Evolutionary conservation across 2,329 filamentous ascomycete genomes (phyloP), one percentile per base, ranked within the genome.

Genomic region (Aspergillus felis): DNA sequence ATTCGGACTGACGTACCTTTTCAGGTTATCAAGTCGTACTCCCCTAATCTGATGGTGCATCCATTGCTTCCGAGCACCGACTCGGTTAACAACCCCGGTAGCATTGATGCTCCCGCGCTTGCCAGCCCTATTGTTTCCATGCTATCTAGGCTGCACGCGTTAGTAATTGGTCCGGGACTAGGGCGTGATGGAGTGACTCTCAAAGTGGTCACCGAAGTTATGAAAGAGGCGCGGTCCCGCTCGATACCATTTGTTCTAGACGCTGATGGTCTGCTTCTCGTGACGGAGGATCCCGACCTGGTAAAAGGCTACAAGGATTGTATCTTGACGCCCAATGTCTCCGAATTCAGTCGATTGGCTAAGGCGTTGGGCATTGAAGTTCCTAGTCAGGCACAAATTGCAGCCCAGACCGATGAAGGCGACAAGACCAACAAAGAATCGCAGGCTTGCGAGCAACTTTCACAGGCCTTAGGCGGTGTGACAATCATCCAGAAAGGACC

Each of bases 21-120:
- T n/a, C 71, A 80, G 68, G 92, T 97, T 41, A 96, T 99, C 78
- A 99, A 99, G 80, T 91, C 91, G 3, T 99, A 97, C 79, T 97
- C 92, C 22, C 94, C 94, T 2, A 97, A 97, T 73, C 82, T 99
- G 28, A 99, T 99, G 93, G 94, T 99, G 10, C 94, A 97, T 74
- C 94, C 94, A 0, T 84, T 97, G 64, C 93, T 99, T 86, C 89
- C 91, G 29, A 91, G 94, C 75, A 84, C 86, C 49, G 81, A 83
- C 64, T 66, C 72, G n/a, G 69, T 76, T 28, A 68, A 69, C 41
- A 69, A 76, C 24, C 81, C 84, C 65, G 76, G 84, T 54, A 72
- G 77, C 25, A 74, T 79, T 51, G 76, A 80, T 54, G 69, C 69
- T 12, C 81, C 85, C 64, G 82, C 88, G 1, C 82, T 96, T 50